Percentiles rank a stretch among this genome's conserved stretches.
phyloP scores from a whole-genome alignment of 768 basidiomycete species.

The Hygrocybe punicea region DNA sequence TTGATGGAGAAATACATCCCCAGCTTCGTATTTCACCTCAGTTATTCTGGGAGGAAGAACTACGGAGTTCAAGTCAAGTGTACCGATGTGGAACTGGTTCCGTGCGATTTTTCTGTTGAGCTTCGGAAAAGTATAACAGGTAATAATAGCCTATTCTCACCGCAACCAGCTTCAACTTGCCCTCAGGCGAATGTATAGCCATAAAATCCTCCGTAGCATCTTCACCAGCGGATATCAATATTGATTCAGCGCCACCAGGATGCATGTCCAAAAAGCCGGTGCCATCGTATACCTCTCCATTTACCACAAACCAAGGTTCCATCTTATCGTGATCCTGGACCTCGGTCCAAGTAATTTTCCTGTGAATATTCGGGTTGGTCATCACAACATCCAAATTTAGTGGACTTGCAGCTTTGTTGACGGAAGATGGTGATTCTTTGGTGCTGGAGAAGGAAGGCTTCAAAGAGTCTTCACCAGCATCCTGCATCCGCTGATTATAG shows the following conservation, averaged over 20 bases:
- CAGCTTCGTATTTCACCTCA: slow-evolving; percentile 7
- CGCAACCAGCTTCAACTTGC: slow-evolving; percentile 43
- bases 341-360: slow-evolving; percentile 45
- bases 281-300: slow-evolving; percentile 56
- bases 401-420: not conserved
- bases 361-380: slow-evolving; percentile 44
- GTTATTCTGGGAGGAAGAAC: not conserved
- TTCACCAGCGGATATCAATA: slow-evolving; percentile 52
- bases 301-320: slow-evolving; percentile 50
- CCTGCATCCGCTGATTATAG: slow-evolving; percentile 41
- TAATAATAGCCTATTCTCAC: slow-evolving; percentile 4
- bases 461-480: slow-evolving; percentile 41
- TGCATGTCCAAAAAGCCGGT: slow-evolving; percentile 52
- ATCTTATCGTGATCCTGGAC: slow-evolving; percentile 36
- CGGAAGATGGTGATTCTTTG: not conserved
- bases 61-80: slow-evolving; percentile 28
- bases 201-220: slow-evolving; percentile 65
- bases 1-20: slow-evolving; percentile 39
- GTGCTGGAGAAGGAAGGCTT: slow-evolving; percentile 37
- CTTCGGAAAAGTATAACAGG: not conserved
- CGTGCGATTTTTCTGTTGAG: not conserved
- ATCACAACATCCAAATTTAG: slow-evolving; percentile 32
- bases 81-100: slow-evolving; percentile 47
- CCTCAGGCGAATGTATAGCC: slow-evolving; percentile 57
- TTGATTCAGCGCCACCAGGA: slow-evolving; percentile 57